Conservation (phyloP, 202 grass and related monocot species). For the Panicum virgatum region DNA sequence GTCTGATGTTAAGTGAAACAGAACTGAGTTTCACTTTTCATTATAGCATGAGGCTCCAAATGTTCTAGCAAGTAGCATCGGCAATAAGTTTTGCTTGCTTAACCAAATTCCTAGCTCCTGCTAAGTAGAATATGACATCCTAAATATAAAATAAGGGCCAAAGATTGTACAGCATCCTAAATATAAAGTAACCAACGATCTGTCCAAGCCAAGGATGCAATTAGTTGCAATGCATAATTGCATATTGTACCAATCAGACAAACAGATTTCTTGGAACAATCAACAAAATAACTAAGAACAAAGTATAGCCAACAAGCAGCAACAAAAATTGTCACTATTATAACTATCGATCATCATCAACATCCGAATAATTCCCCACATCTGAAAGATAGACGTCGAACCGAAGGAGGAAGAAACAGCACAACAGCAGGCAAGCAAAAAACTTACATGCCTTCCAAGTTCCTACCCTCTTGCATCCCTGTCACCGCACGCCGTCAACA, state of each 20-base stretch:
- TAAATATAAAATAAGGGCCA: no score
- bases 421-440: constrained; percentile 33
- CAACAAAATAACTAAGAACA: not conserved
- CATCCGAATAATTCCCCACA: constrained; percentile 41
- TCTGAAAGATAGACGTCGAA: constrained; percentile 44
- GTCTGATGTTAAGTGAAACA: no score
- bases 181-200: no score
- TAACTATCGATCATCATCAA: constrained; percentile 34
- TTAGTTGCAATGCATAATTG: not conserved
- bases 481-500: constrained; percentile 35
- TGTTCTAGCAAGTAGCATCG: no score
- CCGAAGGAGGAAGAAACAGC: constrained; percentile 13
- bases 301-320: constrained; percentile 30
- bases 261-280: constrained; percentile 21
- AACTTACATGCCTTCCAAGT: constrained; percentile 12
- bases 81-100: no score
- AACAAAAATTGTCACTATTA: constrained; percentile 36
- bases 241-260: not conserved
- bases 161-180: no score
- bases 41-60: no score
- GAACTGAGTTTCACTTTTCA: no score
- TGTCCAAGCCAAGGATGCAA: not conserved
- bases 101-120: no score
- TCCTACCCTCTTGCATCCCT: constrained; percentile 19
- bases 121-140: no score